These are phyloP conservation scores for Monsonia emarginata DNA, from an alignment of 441 rosid genomes.

Conservation along the genomic window DNA sequence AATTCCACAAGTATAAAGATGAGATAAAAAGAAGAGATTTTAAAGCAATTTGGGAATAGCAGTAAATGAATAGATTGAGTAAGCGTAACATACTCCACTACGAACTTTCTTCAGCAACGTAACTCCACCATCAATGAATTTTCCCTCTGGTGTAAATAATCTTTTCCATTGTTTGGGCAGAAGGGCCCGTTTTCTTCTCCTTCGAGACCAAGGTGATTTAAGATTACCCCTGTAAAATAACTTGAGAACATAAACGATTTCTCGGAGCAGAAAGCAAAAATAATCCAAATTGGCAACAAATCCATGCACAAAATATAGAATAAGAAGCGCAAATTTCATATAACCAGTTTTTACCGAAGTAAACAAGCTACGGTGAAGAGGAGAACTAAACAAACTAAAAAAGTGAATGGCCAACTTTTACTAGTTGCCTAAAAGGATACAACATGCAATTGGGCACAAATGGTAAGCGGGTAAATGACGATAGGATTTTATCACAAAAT, in stretches of 20 bases:
- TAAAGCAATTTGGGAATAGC: neutral
- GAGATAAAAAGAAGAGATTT: neutral
- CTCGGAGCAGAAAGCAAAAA: neutral
- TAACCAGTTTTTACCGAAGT: neutral
- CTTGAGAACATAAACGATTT: slow-evolving; percentile 10
- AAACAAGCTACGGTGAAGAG: neutral
- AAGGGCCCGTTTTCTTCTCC: slow-evolving; percentile 75
- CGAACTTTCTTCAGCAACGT: slow-evolving; percentile 81
- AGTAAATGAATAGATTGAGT: neutral
- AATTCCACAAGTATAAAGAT: neutral
- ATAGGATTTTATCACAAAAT: neutral
- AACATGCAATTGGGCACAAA: neutral
- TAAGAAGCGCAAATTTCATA: neutral
- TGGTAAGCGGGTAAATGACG: neutral
- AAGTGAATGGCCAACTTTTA: neutral
- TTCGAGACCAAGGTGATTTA: slow-evolving; percentile 82
- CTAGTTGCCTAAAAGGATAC: neutral
- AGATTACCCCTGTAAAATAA: slow-evolving; percentile 38
- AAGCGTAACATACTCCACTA: slow-evolving; percentile 40
- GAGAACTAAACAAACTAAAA: neutral
- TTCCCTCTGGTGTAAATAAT: slow-evolving; percentile 61
- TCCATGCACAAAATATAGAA: neutral
- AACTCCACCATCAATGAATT: slow-evolving; percentile 58
- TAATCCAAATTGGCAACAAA: neutral
- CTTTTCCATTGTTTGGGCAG: slow-evolving; percentile 60